Percentiles rank a stretch among this genome's conserved stretches.
phyloP scores from a whole-genome alignment of 805 yeast species.

The Yamadazyma olivae region DNA sequence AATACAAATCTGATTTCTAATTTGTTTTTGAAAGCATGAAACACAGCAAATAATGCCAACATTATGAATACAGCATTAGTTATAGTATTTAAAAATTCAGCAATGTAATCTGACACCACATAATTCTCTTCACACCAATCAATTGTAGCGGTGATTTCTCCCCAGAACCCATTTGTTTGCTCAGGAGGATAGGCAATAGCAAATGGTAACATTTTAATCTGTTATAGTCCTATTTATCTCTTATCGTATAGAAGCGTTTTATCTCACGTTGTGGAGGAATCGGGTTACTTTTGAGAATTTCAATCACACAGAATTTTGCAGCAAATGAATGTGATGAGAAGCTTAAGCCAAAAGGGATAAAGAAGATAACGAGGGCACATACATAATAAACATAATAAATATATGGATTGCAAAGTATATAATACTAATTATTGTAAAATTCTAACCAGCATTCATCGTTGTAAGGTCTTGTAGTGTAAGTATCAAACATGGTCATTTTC shows the following conservation, averaged over 20 bases:
- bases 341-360: too few species aligned
- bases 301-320: too few species aligned
- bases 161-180: slow-evolving; percentile 69
- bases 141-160: slow-evolving; percentile 84
- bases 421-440: slow-evolving; percentile 20
- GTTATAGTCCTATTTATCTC: too few species aligned
- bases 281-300: too few species aligned
- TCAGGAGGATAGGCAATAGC: slow-evolving; percentile 55
- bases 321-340: too few species aligned
- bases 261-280: too few species aligned
- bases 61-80: slow-evolving; percentile 63
- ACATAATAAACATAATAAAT: too few species aligned
- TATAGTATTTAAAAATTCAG: slow-evolving; percentile 84
- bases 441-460: slow-evolving; percentile 52
- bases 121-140: slow-evolving; percentile 99
- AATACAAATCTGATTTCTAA: slow-evolving; percentile 70
- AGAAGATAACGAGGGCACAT: too few species aligned
- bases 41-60: slow-evolving; percentile 61
- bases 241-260: too few species aligned
- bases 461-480: slow-evolving; percentile 51
- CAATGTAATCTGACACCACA: slow-evolving; percentile 78
- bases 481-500: slow-evolving; percentile 55
- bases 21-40: slow-evolving; percentile 54
- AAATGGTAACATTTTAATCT: slow-evolving; percentile 48
- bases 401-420: too few species aligned